These are phyloP conservation scores for Astragalus glycyphyllos DNA, from an alignment of 306 rosid genomes.

Conservation along the genomic window DNA sequence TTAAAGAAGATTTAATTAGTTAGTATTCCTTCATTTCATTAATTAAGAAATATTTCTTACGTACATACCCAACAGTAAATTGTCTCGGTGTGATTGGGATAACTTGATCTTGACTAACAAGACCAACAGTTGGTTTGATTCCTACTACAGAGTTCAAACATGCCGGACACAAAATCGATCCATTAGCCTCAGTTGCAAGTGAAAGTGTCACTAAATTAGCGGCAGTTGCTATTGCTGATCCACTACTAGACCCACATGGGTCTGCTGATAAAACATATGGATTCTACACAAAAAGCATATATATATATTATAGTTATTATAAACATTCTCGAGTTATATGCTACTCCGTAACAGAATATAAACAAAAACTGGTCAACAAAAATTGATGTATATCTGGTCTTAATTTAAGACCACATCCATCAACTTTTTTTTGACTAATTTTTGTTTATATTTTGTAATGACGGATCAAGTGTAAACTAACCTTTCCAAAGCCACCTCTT, in stretches of 20 bases:
- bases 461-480: too few species aligned
- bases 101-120: slow-evolving; percentile 57
- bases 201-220: slow-evolving; percentile 58
- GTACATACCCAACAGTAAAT: slow-evolving; percentile 56
- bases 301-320: too few species aligned
- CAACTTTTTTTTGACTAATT: too few species aligned
- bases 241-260: slow-evolving; percentile 69
- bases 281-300: slow-evolving; percentile 37
- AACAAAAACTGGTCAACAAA: too few species aligned
- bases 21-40: too few species aligned
- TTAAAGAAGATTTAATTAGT: too few species aligned
- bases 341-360: too few species aligned
- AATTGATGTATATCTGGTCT: too few species aligned
- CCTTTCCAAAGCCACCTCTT: slow-evolving; percentile 68
- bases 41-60: too few species aligned
- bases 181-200: slow-evolving; percentile 59
- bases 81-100: slow-evolving; percentile 52
- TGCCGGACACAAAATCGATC: slow-evolving; percentile 58
- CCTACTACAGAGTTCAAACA: slow-evolving; percentile 56
- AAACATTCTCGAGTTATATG: too few species aligned
- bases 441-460: too few species aligned
- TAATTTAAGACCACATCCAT: too few species aligned
- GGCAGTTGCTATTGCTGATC: slow-evolving; percentile 59
- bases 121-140: slow-evolving; percentile 61
- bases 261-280: slow-evolving; percentile 45